phyloP scores from a whole-genome alignment of 2,329 filamentous ascomycete species.

The Fusarium devonianum region DNA sequence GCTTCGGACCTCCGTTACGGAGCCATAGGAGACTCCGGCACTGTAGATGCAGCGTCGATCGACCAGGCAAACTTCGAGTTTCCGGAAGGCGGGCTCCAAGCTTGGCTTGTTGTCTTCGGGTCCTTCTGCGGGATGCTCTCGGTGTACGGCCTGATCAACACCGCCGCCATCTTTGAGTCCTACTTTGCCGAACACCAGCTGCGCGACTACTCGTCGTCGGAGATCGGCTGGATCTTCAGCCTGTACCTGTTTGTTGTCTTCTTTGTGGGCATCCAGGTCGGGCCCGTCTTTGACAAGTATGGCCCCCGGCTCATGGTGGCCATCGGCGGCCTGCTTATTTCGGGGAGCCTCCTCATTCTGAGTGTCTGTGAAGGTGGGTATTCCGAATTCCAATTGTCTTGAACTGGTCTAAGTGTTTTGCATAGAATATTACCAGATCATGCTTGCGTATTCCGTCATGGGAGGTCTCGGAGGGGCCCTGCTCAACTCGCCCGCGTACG shows the following conservation, averaged over 20 bases:
- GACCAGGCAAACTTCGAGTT: conserved; percentile 15
- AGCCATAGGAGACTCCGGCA: conserved; percentile 1
- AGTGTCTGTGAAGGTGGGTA: conserved; percentile 63
- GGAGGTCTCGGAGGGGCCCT: conserved; percentile 76
- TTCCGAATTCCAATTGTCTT: neutral
- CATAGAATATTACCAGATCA: conserved; percentile 75
- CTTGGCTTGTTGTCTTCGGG: conserved; percentile 76
- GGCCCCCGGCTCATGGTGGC: conserved; percentile 74
- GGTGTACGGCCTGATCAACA: conserved; percentile 72
- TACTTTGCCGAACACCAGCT: conserved; percentile 79
- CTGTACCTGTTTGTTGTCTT: conserved; percentile 83
- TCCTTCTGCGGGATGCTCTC: conserved; percentile 72
- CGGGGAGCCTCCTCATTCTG: conserved; percentile 70
- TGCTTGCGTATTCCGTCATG: conserved; percentile 77
- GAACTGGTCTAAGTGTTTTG: neutral
- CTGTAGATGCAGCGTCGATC: conserved; percentile 1
- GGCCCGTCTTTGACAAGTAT: conserved; percentile 79
- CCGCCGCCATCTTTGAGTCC: conserved; percentile 66
- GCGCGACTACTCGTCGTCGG: conserved; percentile 67
- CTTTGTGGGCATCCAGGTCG: conserved; percentile 82
- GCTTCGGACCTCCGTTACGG: conserved; percentile 16
- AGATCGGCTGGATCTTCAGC: conserved; percentile 87
- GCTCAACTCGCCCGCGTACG: conserved; percentile 79
- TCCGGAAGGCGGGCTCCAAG: conserved; percentile 68
- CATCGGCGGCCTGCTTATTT: conserved; percentile 67